These are phyloP conservation scores for Cercospora zeina DNA, from an alignment of 2,329 filamentous ascomycete genomes.

Conservation along the genomic window DNA sequence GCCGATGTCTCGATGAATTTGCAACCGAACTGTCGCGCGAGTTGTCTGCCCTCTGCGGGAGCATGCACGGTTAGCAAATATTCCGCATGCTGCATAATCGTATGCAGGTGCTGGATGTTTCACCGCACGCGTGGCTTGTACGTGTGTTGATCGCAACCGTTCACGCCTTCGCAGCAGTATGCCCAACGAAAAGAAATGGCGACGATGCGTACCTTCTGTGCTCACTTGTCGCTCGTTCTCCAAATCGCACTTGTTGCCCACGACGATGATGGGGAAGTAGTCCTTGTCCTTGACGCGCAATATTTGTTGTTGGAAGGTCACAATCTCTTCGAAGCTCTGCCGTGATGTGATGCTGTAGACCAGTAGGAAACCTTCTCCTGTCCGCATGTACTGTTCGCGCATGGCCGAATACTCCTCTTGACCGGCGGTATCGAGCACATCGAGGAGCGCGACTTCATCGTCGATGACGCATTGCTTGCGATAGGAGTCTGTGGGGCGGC, in stretches of 20 bases:
- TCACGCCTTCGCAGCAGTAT: not conserved
- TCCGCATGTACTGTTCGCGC: constrained; percentile 99
- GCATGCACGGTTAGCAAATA: constrained; percentile 19
- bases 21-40: constrained; percentile 87
- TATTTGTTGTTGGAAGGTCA: constrained; percentile 98
- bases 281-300: constrained; percentile 99
- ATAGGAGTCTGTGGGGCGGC: constrained; percentile 78
- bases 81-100: constrained; percentile 4
- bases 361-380: constrained; percentile 93
- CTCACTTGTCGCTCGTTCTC: constrained; percentile 89
- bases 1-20: constrained; percentile 99
- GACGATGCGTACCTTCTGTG: constrained; percentile 67
- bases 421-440: constrained; percentile 95
- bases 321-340: constrained; percentile 97
- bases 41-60: constrained; percentile 75
- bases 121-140: constrained; percentile 26
- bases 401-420: constrained; percentile 99
- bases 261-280: constrained; percentile 98
- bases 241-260: constrained; percentile 99
- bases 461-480: constrained; percentile 99
- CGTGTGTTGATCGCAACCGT: constrained; percentile 17
- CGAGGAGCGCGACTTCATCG: constrained; percentile 94
- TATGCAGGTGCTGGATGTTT: constrained; percentile 10
- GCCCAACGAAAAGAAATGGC: not conserved
- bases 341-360: constrained; percentile 98